Conservation (phyloP, 768 basidiomycete genomes). For the Russula emetica region DNA sequence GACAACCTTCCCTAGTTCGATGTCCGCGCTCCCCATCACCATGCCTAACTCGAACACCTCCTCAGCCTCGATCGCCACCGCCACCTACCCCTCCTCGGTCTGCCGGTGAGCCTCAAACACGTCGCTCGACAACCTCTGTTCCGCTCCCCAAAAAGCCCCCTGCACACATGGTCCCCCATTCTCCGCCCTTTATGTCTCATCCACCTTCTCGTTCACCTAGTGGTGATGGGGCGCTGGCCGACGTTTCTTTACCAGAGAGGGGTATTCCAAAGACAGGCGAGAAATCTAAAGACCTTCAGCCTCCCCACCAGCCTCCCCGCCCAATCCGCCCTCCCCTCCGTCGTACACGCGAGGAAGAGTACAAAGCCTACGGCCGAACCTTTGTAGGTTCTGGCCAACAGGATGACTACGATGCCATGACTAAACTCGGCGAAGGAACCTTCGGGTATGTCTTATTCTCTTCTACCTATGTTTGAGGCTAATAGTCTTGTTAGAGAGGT, state of each 20-base stretch:
- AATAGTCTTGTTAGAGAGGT: slow-evolving; percentile 59
- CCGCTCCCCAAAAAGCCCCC: slow-evolving; percentile 12
- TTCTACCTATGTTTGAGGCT: background rate
- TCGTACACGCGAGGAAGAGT: slow-evolving; percentile 60
- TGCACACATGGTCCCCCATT: background rate
- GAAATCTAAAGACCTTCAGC: slow-evolving; percentile 2
- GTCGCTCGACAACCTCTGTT: slow-evolving; percentile 36
- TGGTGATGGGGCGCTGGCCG: background rate
- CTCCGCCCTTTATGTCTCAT: slow-evolving; percentile 14
- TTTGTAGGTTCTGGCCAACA: slow-evolving; percentile 71
- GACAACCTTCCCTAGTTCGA: slow-evolving; percentile 20
- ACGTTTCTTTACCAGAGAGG: background rate
- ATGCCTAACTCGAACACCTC: slow-evolving; percentile 20
- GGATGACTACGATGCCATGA: slow-evolving; percentile 71
- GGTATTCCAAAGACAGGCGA: background rate
- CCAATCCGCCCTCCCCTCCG: slow-evolving; percentile 43
- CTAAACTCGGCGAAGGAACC: slow-evolving; percentile 93
- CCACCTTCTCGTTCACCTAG: slow-evolving; percentile 6
- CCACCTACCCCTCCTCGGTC: slow-evolving; percentile 31
- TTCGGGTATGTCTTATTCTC: slow-evolving; percentile 55
- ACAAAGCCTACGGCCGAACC: slow-evolving; percentile 57
- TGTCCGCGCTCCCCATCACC: slow-evolving; percentile 28
- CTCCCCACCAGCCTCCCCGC: slow-evolving; percentile 28
- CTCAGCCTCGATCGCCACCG: slow-evolving; percentile 28
- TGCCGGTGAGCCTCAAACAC: slow-evolving; percentile 19